These are phyloP conservation scores for Vitis rupestris DNA, from an alignment of 164 flowering plant genomes.

Conservation along the genomic window DNA sequence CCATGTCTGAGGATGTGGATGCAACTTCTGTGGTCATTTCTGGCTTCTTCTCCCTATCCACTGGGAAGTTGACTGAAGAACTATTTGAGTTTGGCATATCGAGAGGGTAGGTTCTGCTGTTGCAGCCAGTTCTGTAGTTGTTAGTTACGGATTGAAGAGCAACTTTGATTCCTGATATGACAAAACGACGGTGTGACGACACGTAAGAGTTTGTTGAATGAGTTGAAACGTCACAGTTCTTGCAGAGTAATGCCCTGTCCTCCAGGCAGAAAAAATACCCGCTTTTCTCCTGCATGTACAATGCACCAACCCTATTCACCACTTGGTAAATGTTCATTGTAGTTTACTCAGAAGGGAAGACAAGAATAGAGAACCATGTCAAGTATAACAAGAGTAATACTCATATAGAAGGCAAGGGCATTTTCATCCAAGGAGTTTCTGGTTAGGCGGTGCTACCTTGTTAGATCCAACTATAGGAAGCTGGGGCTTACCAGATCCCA, in stretches of 20 bases:
- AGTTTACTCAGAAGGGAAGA: not conserved
- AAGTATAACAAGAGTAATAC: not conserved
- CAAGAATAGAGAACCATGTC: not conserved
- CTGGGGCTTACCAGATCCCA: too few relatives aligned
- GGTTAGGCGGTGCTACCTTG: too few relatives aligned
- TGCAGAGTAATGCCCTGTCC: conserved; percentile 35
- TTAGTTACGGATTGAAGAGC: conserved; percentile 16
- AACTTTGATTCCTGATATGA: conserved; percentile 31
- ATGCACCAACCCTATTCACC: not conserved
- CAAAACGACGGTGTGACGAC: conserved; percentile 34
- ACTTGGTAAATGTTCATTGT: not conserved
- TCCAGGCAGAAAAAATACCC: conserved; percentile 40
- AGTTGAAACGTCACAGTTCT: conserved; percentile 29
- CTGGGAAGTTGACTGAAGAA: not conserved
- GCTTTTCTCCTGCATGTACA: conserved; percentile 23
- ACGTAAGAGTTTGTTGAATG: conserved; percentile 23
- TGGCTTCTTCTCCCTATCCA: not conserved
- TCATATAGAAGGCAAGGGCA: too few relatives aligned
- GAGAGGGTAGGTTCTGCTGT: not conserved
- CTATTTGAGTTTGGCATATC: not conserved
- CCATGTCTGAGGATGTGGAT: not conserved
- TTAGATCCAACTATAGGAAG: too few relatives aligned
- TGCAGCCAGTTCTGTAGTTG: conserved; percentile 1
- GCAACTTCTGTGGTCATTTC: not conserved
- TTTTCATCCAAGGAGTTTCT: too few relatives aligned